These are phyloP conservation scores for Magnaporthiopsis rhizophila DNA, from an alignment of 2,329 filamentous ascomycete genomes.

Conservation along the genomic window DNA sequence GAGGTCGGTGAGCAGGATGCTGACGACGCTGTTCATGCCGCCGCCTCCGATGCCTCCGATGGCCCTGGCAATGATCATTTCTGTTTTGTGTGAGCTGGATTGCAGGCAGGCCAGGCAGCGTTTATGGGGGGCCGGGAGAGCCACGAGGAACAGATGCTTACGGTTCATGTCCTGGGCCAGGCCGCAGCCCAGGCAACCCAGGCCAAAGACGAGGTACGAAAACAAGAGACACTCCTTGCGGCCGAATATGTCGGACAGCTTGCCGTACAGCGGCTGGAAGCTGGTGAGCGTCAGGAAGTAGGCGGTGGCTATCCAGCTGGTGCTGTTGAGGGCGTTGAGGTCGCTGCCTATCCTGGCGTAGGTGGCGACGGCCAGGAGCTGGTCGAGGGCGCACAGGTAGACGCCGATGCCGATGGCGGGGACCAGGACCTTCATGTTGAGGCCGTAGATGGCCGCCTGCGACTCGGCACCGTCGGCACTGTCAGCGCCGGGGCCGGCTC, in stretches of 20 bases:
- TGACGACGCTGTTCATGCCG: constrained; percentile 63
- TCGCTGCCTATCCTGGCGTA: constrained; percentile 73
- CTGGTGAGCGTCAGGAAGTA: constrained; percentile 69
- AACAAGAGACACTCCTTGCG: constrained; percentile 59
- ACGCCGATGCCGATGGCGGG: constrained; percentile 32
- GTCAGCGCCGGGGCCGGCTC: not conserved
- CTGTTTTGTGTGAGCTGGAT: not conserved
- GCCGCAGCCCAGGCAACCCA: constrained; percentile 43
- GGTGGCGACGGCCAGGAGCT: constrained; percentile 70
- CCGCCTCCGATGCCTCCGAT: constrained; percentile 54
- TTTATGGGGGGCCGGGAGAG: no score
- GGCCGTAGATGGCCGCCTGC: constrained; percentile 12
- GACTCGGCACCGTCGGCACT: not conserved
- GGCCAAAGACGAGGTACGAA: constrained; percentile 31
- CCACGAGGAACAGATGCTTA: not conserved
- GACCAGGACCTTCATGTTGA: constrained; percentile 29
- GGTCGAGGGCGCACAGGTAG: constrained; percentile 65
- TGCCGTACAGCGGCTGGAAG: constrained; percentile 62
- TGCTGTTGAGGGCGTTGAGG: constrained; percentile 63
- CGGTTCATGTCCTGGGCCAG: constrained; percentile 38
- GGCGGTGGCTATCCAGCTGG: constrained; percentile 61
- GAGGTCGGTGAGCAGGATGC: constrained; percentile 63
- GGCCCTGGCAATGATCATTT: constrained; percentile 32
- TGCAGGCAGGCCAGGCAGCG: not conserved
- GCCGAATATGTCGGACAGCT: constrained; percentile 48